A percentile compares a stretch with the other conserved stretches of the same genome.
phyloP scores from a whole-genome alignment of 306 rosid genomes.

The Vigna nakashimae region DNA sequence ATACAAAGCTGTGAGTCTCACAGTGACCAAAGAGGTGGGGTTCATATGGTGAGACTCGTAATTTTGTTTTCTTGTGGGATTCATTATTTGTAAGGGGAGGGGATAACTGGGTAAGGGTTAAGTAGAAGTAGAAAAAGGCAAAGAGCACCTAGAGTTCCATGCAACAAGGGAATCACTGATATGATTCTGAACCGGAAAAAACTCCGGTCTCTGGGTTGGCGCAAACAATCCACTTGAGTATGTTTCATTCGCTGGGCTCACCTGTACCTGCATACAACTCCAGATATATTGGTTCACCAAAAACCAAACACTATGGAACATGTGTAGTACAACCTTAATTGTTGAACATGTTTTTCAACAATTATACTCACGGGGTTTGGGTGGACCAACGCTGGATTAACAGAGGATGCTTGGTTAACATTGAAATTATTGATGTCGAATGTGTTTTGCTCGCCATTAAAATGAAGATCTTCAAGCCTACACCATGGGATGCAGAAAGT shows the following conservation, averaged over 20 bases:
- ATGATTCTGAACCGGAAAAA: background rate
- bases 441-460: background rate
- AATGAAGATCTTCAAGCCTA: background rate
- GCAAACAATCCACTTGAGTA: constrained; percentile 25
- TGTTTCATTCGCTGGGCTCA: background rate
- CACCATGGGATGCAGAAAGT: background rate
- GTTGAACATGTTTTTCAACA: background rate
- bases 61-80: background rate
- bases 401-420: background rate
- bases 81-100: background rate
- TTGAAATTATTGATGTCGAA: background rate
- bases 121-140: background rate
- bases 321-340: background rate
- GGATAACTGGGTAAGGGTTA: background rate
- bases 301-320: background rate
- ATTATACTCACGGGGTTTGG: constrained; percentile 36
- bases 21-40: background rate
- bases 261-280: constrained; percentile 17
- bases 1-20: background rate
- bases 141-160: background rate
- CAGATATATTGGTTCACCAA: background rate
- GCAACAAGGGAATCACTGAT: background rate
- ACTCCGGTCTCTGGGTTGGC: background rate
- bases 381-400: background rate
- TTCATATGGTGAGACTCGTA: background rate